These are phyloP conservation scores for Lichtheimia hyalospora DNA, from an alignment of 371 early-diverging fungal species.

Conservation along the genomic window DNA sequence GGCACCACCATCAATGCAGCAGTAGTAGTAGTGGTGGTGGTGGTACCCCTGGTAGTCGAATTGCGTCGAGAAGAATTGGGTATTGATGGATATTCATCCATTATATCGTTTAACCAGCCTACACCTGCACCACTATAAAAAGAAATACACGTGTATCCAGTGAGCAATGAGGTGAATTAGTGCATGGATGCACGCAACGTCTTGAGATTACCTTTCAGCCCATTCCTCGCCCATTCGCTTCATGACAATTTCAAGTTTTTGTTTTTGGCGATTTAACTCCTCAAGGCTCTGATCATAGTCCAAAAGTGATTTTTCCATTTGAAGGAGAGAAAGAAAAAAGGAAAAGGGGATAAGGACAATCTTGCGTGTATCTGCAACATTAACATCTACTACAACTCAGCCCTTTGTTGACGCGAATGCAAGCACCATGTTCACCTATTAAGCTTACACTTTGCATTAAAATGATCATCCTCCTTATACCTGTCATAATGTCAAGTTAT, in stretches of 20 bases:
- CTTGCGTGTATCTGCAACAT: neutral
- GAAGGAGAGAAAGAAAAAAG: neutral
- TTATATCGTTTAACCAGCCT: conserved; percentile 32
- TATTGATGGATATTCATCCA: too few species aligned
- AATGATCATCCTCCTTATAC: too few species aligned
- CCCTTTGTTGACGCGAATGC: too few species aligned
- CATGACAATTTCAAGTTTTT: conserved; percentile 42
- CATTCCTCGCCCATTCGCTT: conserved; percentile 49
- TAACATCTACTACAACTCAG: neutral
- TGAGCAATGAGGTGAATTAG: neutral
- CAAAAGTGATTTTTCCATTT: conserved; percentile 39
- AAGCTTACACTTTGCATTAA: too few species aligned
- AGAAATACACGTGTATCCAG: neutral
- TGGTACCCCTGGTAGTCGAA: neutral
- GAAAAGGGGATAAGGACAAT: too few species aligned
- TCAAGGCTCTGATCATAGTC: conserved; percentile 48
- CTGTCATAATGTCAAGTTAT: too few species aligned
- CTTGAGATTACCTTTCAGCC: conserved; percentile 39
- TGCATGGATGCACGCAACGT: neutral
- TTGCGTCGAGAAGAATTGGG: too few species aligned
- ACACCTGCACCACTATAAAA: conserved; percentile 43
- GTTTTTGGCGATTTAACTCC: conserved; percentile 37
- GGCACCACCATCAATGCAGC: too few species aligned
- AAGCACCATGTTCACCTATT: too few species aligned
- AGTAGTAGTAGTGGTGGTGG: too few species aligned